Evolutionary conservation across 768 basidiomycete genomes (phyloP), one percentile per base, ranked within the genome.

Genomic region (Auricularia auricula-judae): DNA sequence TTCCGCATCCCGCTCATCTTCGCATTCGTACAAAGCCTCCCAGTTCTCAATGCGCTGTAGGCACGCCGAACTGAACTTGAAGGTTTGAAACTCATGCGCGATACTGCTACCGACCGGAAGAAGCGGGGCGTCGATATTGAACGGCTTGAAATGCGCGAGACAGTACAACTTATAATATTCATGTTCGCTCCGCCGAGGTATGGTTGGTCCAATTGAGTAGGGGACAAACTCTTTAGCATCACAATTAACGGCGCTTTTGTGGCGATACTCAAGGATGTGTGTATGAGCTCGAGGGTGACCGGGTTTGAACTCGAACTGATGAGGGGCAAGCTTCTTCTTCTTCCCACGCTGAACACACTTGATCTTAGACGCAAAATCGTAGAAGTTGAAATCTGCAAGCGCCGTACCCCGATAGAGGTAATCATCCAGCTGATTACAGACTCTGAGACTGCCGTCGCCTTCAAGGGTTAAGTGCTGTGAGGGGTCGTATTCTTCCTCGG

Each of bases 1-100:
- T 33, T 76, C 75, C 12, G 74, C 74, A 68, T 76, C 75, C 21
- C 71, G 47, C 59, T 71, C 70, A 70, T 76, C 76, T 58, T 73
- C 69, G 65, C 75, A 76, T 62, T 76, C 75, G 68, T 76, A 62
- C 0, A 75, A 67, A 21, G 71, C 74, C 44, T 75, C 70, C 75
- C 75, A 39, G 36, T 39, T 39, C 36, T 39, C 36, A 12, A 39
- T 5, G 7, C 36, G 5, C 12, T 12, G 36, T 16, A 33, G 11
- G 33, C 42, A 3, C 4, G 14, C 3, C 35, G 4, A 3, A 51
- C 44, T 18, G 51, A 67, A 67, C 4, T 35, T 14, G 33, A 21
- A 62, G 1, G 39, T 16, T 12, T 62, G 18, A 47, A 63, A 43
- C 4, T 16, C 7, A 33, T 56, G 21, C 18, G 43, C 11, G 59